Percentiles rank a stretch among this genome's conserved stretches.
phyloP scores from a whole-genome alignment of 192 early-diverging fungal species.

The Coemansia sp. region DNA sequence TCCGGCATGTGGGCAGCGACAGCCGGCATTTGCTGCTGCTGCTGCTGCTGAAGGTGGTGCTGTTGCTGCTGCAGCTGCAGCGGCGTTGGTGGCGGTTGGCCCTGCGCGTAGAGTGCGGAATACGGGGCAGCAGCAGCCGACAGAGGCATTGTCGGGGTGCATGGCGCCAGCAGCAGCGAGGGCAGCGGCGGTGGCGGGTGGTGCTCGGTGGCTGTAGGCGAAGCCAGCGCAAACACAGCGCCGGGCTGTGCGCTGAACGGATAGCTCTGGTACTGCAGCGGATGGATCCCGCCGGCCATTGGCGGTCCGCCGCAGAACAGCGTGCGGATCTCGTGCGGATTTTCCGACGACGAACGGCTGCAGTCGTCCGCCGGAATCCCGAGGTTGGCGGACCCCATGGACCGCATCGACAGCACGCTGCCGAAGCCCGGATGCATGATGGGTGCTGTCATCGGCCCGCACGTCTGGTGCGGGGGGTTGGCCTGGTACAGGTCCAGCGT shows the following conservation, averaged over 20 bases:
- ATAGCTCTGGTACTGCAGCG: not conserved
- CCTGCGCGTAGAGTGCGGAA: not conserved
- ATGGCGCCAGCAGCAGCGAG: slow-evolving; percentile 34
- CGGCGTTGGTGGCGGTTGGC: too few species aligned
- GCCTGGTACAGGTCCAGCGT: slow-evolving; percentile 1
- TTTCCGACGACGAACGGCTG: not conserved
- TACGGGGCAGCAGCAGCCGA: not conserved
- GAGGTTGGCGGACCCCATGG: not conserved
- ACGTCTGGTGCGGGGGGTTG: not conserved
- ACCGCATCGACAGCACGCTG: not conserved
- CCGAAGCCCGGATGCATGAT: not conserved
- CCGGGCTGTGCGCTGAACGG: not conserved
- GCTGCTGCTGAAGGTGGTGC: too few species aligned
- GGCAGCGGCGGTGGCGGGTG: slow-evolving; percentile 15
- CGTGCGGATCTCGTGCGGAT: not conserved
- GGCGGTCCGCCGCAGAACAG: not conserved
- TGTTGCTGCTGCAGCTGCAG: too few species aligned
- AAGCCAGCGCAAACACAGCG: not conserved
- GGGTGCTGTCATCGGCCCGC: slow-evolving; percentile 21
- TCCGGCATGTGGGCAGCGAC: not conserved
- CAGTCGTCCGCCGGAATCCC: not conserved
- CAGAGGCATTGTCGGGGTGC: slow-evolving; percentile 25
- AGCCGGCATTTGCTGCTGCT: slow-evolving; percentile 4
- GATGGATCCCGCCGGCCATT: not conserved
- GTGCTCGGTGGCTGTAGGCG: not conserved